These are phyloP conservation scores for Dactylellina parvicollis DNA, from an alignment of 2,329 filamentous ascomycete genomes.

Conservation along the genomic window DNA sequence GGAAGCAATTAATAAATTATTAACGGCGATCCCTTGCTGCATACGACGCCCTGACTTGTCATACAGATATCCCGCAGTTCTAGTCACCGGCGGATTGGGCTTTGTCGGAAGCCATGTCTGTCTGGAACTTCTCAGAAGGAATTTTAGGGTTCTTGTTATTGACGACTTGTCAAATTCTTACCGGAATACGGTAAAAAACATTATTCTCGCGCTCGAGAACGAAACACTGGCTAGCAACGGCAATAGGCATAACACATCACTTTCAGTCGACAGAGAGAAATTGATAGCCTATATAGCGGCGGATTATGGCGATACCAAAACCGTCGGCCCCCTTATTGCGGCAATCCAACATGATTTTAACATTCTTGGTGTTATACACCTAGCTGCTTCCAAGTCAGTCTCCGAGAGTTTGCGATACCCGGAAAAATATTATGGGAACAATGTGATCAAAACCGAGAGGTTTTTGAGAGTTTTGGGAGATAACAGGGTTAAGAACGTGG, in stretches of 20 bases:
- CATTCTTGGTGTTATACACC: conserved; percentile 73
- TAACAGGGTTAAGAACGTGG: conserved; percentile 71
- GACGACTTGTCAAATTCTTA: conserved; percentile 63
- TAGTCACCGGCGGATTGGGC: conserved; percentile 62
- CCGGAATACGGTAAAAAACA: conserved; percentile 60
- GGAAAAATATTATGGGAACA: conserved; percentile 74
- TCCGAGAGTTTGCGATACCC: conserved; percentile 71
- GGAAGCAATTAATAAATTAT: neutral
- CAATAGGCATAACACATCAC: neutral
- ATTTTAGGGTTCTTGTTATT: conserved; percentile 62
- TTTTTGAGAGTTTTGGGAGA: conserved; percentile 69
- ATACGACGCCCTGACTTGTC: neutral
- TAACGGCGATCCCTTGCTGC: conserved; percentile 8
- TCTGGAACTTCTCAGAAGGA: conserved; percentile 62
- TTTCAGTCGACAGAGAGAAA: no score
- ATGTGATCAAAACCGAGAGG: conserved; percentile 71
- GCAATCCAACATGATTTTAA: conserved; percentile 54
- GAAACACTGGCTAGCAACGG: neutral
- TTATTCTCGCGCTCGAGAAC: conserved; percentile 57
- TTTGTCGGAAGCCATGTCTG: conserved; percentile 64
- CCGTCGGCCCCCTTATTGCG: neutral
- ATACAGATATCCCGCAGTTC: conserved; percentile 53
- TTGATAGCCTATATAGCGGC: neutral
- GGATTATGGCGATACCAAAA: conserved; percentile 8
- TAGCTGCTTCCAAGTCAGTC: conserved; percentile 75